A percentile compares a stretch with the other conserved stretches of the same genome.
Conservation (phyloP, 1,284 basidiomycete species). For the Moniliella sp. region DNA sequence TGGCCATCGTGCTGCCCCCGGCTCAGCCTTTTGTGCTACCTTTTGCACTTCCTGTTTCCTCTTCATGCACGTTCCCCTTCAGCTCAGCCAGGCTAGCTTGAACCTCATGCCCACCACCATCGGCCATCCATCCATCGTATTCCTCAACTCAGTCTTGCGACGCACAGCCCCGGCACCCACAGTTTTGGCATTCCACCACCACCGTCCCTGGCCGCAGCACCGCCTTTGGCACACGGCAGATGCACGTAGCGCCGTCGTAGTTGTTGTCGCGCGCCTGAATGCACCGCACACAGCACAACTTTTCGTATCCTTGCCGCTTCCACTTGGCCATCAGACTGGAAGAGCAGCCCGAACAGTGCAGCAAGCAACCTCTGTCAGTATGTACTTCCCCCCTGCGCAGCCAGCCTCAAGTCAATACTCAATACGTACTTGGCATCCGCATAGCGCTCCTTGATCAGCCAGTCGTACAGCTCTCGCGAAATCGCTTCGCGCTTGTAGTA, state of each 20-base stretch:
- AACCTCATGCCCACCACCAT: slow-evolving; percentile 49
- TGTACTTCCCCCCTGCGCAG: too few relatives aligned
- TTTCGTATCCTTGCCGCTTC: slow-evolving; percentile 97
- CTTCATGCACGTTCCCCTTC: slow-evolving; percentile 71
- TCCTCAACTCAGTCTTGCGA: slow-evolving; percentile 2
- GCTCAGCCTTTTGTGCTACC: too few relatives aligned
- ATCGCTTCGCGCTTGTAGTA: slow-evolving; percentile 97
- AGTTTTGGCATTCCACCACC: slow-evolving; percentile 93
- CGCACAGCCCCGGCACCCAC: slow-evolving; percentile 39
- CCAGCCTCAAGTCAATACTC: too few relatives aligned
- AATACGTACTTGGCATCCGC: slow-evolving; percentile 80
- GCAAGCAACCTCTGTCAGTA: too few relatives aligned
- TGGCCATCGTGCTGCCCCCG: too few relatives aligned
- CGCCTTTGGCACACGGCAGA: slow-evolving; percentile 87
- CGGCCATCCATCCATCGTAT: slow-evolving; percentile 61
- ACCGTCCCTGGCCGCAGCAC: slow-evolving; percentile 70
- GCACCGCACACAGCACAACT: slow-evolving; percentile 85
- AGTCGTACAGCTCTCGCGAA: slow-evolving; percentile 79
- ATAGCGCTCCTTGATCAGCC: slow-evolving; percentile 90
- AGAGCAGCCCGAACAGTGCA: too few relatives aligned
- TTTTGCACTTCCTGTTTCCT: too few relatives aligned
- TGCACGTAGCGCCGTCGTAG: slow-evolving; percentile 95
- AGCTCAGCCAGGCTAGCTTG: slow-evolving; percentile 52
- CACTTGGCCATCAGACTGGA: slow-evolving; percentile 85
- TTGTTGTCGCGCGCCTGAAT: slow-evolving; percentile 96